phyloP scores from a whole-genome alignment of 2,329 filamentous ascomycete genomes.

The Tolypocladium tundrense region DNA sequence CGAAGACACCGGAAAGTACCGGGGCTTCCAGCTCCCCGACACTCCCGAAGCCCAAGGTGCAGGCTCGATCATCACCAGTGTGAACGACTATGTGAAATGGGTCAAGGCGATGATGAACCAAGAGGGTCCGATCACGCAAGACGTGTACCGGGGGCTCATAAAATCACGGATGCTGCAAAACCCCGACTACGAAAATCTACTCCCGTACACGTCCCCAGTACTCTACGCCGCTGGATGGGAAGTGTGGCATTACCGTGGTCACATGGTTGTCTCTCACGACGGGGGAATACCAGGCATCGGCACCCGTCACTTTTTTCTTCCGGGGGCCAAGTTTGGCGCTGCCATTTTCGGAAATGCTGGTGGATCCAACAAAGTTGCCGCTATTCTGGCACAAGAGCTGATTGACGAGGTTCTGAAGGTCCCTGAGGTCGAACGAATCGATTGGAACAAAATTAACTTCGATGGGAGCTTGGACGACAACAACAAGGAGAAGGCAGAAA shows the following conservation, averaged over 20 bases:
- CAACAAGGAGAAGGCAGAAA: neutral
- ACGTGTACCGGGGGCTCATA: constrained; percentile 12
- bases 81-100: constrained; percentile 18
- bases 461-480: neutral
- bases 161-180: constrained; percentile 8
- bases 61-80: constrained; percentile 16
- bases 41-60: constrained; percentile 18
- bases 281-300: constrained; percentile 14
- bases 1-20: constrained; percentile 1
- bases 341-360: constrained; percentile 15
- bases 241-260: constrained; percentile 9
- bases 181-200: constrained; percentile 4
- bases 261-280: constrained; percentile 14
- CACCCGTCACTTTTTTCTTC: constrained; percentile 16
- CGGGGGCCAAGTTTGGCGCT: constrained; percentile 13
- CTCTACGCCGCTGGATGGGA: constrained; percentile 15
- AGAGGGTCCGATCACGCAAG: constrained; percentile 11
- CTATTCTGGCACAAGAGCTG: constrained; percentile 10
- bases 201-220: constrained; percentile 2
- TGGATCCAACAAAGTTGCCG: constrained; percentile 6
- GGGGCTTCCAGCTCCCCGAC: constrained; percentile 1
- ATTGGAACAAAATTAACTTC: neutral
- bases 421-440: neutral
- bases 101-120: constrained; percentile 15
- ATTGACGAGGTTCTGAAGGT: constrained; percentile 8